A percentile compares a stretch with the other conserved stretches of the same genome.
Evolutionary conservation across 192 early-diverging fungal species (phyloP).

Genomic region (Gamsiella multidivaricata): DNA sequence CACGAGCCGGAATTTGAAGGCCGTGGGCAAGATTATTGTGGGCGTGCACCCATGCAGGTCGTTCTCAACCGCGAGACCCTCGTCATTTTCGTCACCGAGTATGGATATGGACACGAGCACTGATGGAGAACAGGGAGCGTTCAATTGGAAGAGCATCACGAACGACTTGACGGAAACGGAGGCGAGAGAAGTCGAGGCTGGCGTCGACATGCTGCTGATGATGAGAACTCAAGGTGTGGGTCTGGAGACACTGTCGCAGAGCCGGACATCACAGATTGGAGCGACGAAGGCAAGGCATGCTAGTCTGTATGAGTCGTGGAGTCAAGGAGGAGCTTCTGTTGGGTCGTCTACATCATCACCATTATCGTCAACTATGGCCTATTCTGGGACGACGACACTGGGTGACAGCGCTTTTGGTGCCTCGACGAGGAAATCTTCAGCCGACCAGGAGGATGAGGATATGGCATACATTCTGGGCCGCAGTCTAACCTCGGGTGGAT

Average conservation of each 20-base stretch:
- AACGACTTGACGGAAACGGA: constrained; percentile 13
- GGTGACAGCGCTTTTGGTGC: neutral
- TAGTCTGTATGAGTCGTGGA: constrained; percentile 31
- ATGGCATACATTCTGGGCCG: constrained; percentile 39
- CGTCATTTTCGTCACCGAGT: neutral
- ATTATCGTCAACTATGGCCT: neutral
- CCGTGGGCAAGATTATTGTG: constrained; percentile 32
- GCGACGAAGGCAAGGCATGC: constrained; percentile 19
- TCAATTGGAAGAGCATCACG: neutral
- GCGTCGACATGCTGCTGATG: constrained; percentile 23
- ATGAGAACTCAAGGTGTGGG: constrained; percentile 19
- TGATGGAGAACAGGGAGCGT: neutral
- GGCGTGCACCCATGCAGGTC: constrained; percentile 34
- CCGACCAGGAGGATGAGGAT: constrained; percentile 34
- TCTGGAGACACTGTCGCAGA: neutral
- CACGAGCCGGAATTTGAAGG: constrained; percentile 18
- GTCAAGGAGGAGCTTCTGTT: constrained; percentile 2
- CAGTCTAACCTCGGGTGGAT: constrained; percentile 38
- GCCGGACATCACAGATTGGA: neutral
- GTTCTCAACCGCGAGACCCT: neutral
- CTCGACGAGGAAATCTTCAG: neutral
- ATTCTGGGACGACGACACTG: neutral
- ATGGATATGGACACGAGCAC: constrained; percentile 23
- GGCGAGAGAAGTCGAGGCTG: constrained; percentile 24
- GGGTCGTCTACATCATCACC: neutral